Conservation (phyloP, 2,329 filamentous ascomycete species). For the Pseudogymnoascus sp. region DNA sequence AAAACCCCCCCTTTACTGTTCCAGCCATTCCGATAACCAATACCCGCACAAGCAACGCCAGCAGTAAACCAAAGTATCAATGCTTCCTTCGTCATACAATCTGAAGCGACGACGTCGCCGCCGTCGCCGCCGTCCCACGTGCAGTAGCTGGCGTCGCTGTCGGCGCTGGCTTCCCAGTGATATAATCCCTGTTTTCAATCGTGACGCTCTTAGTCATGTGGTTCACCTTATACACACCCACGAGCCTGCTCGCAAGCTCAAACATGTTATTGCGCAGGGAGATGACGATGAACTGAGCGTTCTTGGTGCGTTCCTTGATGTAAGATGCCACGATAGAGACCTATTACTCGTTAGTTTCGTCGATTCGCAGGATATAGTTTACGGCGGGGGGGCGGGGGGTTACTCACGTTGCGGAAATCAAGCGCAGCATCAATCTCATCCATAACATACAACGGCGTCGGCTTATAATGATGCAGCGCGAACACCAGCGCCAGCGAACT, state of each 20-base stretch:
- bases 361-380: not conserved
- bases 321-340: slow-evolving; percentile 97
- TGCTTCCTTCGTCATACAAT: not conserved
- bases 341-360: slow-evolving; percentile 38
- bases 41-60: not conserved
- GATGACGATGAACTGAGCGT: slow-evolving; percentile 98
- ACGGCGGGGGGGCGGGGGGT: not conserved
- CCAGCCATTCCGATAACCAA: not conserved
- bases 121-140: not conserved
- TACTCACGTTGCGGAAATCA: slow-evolving; percentile 92
- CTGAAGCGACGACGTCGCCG: not conserved
- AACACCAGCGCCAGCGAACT: slow-evolving; percentile 94
- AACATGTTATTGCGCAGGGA: slow-evolving; percentile 99
- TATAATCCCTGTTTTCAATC: slow-evolving; percentile 79
- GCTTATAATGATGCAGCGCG: slow-evolving; percentile 95
- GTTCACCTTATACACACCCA: slow-evolving; percentile 99
- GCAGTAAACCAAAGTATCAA: not conserved
- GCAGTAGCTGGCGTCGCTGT: too few species aligned
- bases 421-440: slow-evolving; percentile 97
- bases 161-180: slow-evolving; percentile 12
- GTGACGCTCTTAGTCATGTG: slow-evolving; percentile 95
- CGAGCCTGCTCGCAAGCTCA: slow-evolving; percentile 87
- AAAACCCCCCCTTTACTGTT: not conserved
- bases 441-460: slow-evolving; percentile 97
- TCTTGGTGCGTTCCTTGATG: slow-evolving; percentile 98